These are phyloP conservation scores for Pyricularia sp. DNA, from an alignment of 2,329 filamentous ascomycete species.

Conservation along the genomic window DNA sequence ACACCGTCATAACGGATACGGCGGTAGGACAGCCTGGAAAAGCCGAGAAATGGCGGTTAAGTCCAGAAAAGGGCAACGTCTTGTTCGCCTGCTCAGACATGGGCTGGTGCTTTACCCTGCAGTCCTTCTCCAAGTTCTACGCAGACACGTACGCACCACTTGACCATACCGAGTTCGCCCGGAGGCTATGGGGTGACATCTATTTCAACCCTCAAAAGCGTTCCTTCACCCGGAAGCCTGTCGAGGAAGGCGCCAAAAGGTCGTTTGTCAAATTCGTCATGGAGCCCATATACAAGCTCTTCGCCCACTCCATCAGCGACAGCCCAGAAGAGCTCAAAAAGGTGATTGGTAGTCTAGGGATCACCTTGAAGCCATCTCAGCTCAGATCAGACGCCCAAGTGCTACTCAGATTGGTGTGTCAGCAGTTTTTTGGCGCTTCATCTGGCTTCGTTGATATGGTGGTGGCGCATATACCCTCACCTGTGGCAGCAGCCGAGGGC, in stretches of 20 bases:
- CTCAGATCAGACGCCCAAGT: slow-evolving; percentile 83
- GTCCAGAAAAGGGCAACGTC: slow-evolving; percentile 96
- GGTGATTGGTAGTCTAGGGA: slow-evolving; percentile 68
- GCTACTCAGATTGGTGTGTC: slow-evolving; percentile 77
- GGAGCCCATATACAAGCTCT: slow-evolving; percentile 96
- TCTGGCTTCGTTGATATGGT: slow-evolving; percentile 94
- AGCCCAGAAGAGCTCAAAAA: slow-evolving; percentile 71
- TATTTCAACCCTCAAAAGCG: slow-evolving; percentile 88
- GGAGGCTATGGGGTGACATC: slow-evolving; percentile 86
- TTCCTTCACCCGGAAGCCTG: slow-evolving; percentile 77
- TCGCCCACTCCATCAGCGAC: slow-evolving; percentile 86
- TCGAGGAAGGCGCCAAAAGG: slow-evolving; percentile 68
- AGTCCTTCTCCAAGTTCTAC: slow-evolving; percentile 94
- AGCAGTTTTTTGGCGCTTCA: slow-evolving; percentile 87
- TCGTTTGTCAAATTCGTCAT: slow-evolving; percentile 91
- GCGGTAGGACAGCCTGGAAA: slow-evolving; percentile 73
- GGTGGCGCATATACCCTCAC: slow-evolving; percentile 77
- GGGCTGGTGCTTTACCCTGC: slow-evolving; percentile 93
- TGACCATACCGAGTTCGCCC: slow-evolving; percentile 70
- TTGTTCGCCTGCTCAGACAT: slow-evolving; percentile 86
- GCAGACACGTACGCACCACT: slow-evolving; percentile 74
- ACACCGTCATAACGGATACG: slow-evolving; percentile 57
- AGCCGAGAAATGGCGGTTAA: slow-evolving; percentile 68
- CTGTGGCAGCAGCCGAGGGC: slow-evolving; percentile 60
- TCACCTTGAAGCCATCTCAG: slow-evolving; percentile 80